A percentile compares a stretch with the other conserved stretches of the same genome.
These are phyloP conservation scores for Yarrowia keelungensis DNA, from an alignment of 805 yeast species.

Conservation along the genomic window DNA sequence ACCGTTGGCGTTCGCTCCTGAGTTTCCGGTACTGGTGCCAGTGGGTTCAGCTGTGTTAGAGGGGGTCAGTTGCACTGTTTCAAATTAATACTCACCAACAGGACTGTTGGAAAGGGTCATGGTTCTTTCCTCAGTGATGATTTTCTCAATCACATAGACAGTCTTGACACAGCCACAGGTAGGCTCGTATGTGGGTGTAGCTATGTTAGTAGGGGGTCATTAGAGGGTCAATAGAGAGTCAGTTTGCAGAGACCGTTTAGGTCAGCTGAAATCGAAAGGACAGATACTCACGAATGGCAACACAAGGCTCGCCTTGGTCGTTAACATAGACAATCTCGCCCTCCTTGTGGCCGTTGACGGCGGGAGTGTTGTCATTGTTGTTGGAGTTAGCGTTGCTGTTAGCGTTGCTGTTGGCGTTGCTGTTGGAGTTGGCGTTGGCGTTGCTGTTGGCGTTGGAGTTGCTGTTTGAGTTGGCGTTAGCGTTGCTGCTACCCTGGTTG, in stretches of 20 bases:
- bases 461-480: background rate
- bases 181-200: background rate
- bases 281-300: too few relatives aligned
- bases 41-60: background rate
- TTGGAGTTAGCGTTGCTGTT: too few relatives aligned
- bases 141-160: background rate
- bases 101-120: background rate
- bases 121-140: background rate
- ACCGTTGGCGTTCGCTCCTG: background rate
- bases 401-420: too few relatives aligned
- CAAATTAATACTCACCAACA: background rate
- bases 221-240: too few relatives aligned
- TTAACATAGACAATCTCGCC: too few relatives aligned
- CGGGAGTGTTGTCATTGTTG: too few relatives aligned
- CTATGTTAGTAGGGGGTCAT: background rate
- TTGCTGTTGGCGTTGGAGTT: background rate
- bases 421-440: too few relatives aligned
- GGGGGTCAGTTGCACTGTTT: too few relatives aligned
- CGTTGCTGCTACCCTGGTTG: background rate
- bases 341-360: too few relatives aligned
- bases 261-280: too few relatives aligned
- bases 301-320: too few relatives aligned
- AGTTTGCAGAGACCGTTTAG: too few relatives aligned
- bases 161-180: slow-evolving; percentile 1
- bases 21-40: background rate